These are phyloP conservation scores for Bipolaris sorokiniana DNA, from an alignment of 2,329 filamentous ascomycete genomes.

Conservation along the genomic window DNA sequence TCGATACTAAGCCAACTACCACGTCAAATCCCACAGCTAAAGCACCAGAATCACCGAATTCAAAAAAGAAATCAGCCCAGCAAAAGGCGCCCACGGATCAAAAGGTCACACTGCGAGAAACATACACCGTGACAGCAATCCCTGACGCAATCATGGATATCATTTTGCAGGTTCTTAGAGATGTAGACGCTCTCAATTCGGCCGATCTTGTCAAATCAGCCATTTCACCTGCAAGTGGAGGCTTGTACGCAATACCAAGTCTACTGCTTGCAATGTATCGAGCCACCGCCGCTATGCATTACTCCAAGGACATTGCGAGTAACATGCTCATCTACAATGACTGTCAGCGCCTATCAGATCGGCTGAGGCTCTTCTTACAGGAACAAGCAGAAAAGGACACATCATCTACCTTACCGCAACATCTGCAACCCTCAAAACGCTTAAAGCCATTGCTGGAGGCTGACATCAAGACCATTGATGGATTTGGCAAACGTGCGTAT, in stretches of 20 bases:
- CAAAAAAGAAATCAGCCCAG: slow-evolving; percentile 39
- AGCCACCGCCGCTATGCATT: slow-evolving; percentile 76
- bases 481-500: slow-evolving; percentile 66
- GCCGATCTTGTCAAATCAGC: slow-evolving; percentile 56
- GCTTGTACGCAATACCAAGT: slow-evolving; percentile 74
- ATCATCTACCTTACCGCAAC: slow-evolving; percentile 37
- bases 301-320: slow-evolving; percentile 64
- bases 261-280: slow-evolving; percentile 79
- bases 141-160: slow-evolving; percentile 77
- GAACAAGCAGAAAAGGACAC: slow-evolving; percentile 49
- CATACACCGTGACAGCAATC: slow-evolving; percentile 86
- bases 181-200: slow-evolving; percentile 61
- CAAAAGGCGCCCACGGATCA: slow-evolving; percentile 48
- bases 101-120: slow-evolving; percentile 81
- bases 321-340: slow-evolving; percentile 72
- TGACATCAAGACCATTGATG: slow-evolving; percentile 63
- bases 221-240: slow-evolving; percentile 70
- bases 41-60: slow-evolving; percentile 38
- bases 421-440: slow-evolving; percentile 44
- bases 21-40: slow-evolving; percentile 18
- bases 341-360: slow-evolving; percentile 62
- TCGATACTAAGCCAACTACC: slow-evolving; percentile 28
- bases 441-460: slow-evolving; percentile 58
- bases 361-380: slow-evolving; percentile 57
- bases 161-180: slow-evolving; percentile 60